Evolutionary conservation across 1,284 basidiomycete genomes (phyloP).

Genomic region (Ustilago nuda): DNA sequence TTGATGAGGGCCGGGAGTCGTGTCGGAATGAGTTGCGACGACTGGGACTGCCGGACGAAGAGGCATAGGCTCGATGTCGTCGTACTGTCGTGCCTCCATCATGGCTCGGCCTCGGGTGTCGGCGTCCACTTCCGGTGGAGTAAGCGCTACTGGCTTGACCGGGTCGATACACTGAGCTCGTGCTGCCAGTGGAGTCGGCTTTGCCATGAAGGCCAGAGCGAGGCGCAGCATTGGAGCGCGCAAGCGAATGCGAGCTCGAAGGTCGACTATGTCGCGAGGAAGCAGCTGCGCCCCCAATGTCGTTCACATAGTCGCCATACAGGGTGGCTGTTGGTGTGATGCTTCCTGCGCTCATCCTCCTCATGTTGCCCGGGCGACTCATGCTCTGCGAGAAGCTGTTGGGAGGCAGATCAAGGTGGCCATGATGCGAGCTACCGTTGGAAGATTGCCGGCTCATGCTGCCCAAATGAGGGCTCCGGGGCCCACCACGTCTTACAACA

Average conservation of each 20-base stretch:
- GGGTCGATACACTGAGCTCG: constrained; percentile 35
- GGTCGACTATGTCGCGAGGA: constrained; percentile 50
- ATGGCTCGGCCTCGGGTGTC: constrained; percentile 43
- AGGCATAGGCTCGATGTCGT: constrained; percentile 51
- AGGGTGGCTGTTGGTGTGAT: constrained; percentile 61
- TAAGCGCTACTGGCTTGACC: constrained; percentile 43
- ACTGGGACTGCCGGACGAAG: constrained; percentile 48
- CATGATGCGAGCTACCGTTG: constrained; percentile 46
- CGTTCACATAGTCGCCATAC: constrained; percentile 44
- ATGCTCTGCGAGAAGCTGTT: constrained; percentile 40
- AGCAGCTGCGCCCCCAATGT: constrained; percentile 16
- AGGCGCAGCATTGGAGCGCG: constrained; percentile 28
- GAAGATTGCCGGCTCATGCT: constrained; percentile 54
- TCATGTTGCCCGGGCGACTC: constrained; percentile 44
- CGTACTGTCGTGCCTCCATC: constrained; percentile 59
- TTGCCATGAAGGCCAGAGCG: constrained; percentile 50
- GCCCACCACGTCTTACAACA: constrained; percentile 26
- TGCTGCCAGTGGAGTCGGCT: constrained; percentile 54
- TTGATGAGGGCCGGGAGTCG: constrained; percentile 45
- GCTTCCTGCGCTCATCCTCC: constrained; percentile 61
- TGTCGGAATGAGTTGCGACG: constrained; percentile 37
- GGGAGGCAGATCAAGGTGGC: constrained; percentile 25
- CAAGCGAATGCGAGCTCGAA: constrained; percentile 55
- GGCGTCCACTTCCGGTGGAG: constrained; percentile 51
- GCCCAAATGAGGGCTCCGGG: constrained; percentile 45